Evolutionary conservation across 2,329 filamentous ascomycete species (phyloP), one percentile per base, ranked within the genome.

Genomic region (Cadophora sp.): DNA sequence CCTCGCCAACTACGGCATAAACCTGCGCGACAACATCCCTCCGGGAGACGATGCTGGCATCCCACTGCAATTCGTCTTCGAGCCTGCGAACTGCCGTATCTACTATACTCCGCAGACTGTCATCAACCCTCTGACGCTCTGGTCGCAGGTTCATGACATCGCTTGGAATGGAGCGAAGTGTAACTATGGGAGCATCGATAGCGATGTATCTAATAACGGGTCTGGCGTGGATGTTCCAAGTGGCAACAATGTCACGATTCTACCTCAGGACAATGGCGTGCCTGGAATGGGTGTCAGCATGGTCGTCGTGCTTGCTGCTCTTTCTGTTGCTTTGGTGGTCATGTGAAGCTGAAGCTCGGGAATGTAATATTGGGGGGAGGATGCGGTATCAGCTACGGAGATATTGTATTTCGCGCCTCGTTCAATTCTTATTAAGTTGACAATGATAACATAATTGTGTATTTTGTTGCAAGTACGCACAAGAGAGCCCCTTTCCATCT

Each of bases 41-140:
- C 67, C 51, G 68, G 72, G 79, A 11, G 48, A 55, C 27, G 70
- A 75, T 51, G 48, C 27, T n/a, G 68, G 76, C 60, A 68, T 63
- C 24, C 83, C 87, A 14, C 75, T 84, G 22, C 87, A 90, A 71
- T 90, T 90, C 73, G 75, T 84, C 5, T 87, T 88, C 68, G 83
- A 88, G 68, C 82, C 86, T 0, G 85, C 87, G 0, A 83, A 86
- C 70, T 90, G 87, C 70, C 80, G 86, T 1, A 76, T 89, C 16
- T 89, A 83, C 73, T 88, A 84, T 68, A 87, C 87, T 5, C 73
- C 79, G 16, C 75, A 80, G 2, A 87, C 85, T 73, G 74, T 85
- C 30, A 73, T 81, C 8, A 80, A 85, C 59, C 80, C 83, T 5
- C 78, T 78, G 2, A 77, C 74, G 27, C 72, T 85, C 27, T 89